Evolutionary conservation across 441 rosid genomes (phyloP), one percentile per base, ranked within the genome.

Genomic region (Pelargonium citronellum): DNA sequence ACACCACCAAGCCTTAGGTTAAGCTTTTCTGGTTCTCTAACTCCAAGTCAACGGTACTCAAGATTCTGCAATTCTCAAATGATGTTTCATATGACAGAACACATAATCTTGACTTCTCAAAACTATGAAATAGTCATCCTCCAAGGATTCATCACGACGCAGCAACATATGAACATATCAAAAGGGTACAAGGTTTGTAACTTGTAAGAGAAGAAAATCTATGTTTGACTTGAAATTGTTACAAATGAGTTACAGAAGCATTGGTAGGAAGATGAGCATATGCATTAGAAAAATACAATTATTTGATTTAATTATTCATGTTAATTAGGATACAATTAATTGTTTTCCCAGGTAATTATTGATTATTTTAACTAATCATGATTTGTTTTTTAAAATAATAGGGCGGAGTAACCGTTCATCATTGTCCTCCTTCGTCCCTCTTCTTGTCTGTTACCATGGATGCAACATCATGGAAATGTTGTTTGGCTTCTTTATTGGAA

Each of bases 191-290:
- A 76, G 72, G 63, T 49, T 69, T 66, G 69, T 80, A 73, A 44
- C 84, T 63, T 58, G 63, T 20, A 75, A 67, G 69, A 65, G 66
- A 47, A 77, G 79, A 66, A 39, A 55, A 64, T 64, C 67, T 66
- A 71, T 77, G 84, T 80, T 88, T 88, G 90, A 88, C 90, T 85
- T 82, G 77, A 81, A 70, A 71, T 51, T 66, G 70, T 69, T 64
- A 74, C 69, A 10, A 47, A n/a, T 47, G 55, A 73, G 79, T 63
- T 68, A 64, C 69, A 76, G 78, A 76, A 78, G 67, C 72, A 69
- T 44, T 60, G 71, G 73, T 44, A 71, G 66, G 79, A 78, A 73
- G 81, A 68, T 30, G 79, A 66, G 64, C 20, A 66, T 71, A 73
- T 72, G 74, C 70, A 80, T 51, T 72, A 81, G 76, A 80, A 84